Evolutionary conservation across 768 basidiomycete species (phyloP).

Genomic region (Boletus rufocinnamomeus): DNA sequence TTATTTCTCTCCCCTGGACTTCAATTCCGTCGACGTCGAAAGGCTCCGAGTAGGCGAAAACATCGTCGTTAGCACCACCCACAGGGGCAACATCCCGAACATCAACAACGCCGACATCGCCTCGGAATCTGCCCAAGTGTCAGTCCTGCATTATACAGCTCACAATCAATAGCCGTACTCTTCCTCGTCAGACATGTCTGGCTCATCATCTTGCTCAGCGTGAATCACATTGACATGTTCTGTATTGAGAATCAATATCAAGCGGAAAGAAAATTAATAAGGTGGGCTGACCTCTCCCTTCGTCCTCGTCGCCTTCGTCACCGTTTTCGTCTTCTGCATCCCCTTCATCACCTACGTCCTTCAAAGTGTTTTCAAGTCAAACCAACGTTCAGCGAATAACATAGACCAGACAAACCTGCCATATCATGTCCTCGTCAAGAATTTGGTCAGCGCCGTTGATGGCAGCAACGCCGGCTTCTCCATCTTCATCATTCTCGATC

Average conservation of each 20-base stretch:
- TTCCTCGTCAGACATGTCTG: conserved; percentile 68
- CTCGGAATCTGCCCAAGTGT: conserved; percentile 38
- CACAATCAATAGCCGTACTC: conserved; percentile 44
- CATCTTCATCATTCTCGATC: conserved; percentile 62
- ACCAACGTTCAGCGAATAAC: neutral
- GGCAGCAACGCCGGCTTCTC: conserved; percentile 47
- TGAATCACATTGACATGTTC: conserved; percentile 61
- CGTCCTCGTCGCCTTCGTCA: conserved; percentile 49
- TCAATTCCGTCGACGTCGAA: conserved; percentile 49
- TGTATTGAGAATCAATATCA: conserved; percentile 21
- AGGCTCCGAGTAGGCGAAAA: conserved; percentile 57
- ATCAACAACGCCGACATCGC: conserved; percentile 43
- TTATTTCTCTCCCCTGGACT: conserved; percentile 44
- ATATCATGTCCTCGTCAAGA: conserved; percentile 54
- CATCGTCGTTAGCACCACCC: conserved; percentile 42
- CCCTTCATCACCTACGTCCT: conserved; percentile 59
- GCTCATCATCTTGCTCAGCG: conserved; percentile 61
- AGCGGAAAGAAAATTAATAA: neutral
- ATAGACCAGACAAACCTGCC: conserved; percentile 48
- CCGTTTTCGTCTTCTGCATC: conserved; percentile 64
- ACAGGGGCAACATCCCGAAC: conserved; percentile 34
- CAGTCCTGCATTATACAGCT: conserved; percentile 11
- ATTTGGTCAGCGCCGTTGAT: conserved; percentile 52
- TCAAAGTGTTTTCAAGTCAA: conserved; percentile 12
- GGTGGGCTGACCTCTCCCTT: conserved; percentile 22